Evolutionary conservation across 768 basidiomycete species (phyloP).

Genomic region (Sutorius australiensis): DNA sequence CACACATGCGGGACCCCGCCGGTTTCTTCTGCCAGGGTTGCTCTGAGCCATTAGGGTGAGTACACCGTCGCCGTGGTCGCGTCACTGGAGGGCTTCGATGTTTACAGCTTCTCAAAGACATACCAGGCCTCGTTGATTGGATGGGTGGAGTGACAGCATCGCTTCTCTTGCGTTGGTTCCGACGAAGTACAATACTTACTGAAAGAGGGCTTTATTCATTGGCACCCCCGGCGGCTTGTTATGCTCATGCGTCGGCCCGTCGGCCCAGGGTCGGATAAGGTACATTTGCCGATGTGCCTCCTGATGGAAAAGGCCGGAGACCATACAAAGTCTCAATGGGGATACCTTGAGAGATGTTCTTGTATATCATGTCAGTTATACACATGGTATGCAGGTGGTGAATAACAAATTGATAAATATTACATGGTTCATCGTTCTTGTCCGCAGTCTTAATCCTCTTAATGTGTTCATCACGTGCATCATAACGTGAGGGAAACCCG

Average conservation of each 20-base stretch:
- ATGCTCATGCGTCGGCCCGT: conserved; percentile 2
- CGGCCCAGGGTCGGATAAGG: conserved; percentile 13
- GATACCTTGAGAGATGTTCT: not conserved
- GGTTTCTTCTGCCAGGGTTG: not conserved
- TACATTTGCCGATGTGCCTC: not conserved
- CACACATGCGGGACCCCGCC: not conserved
- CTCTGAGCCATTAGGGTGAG: not conserved
- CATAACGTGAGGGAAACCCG: not conserved
- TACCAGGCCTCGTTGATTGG: not conserved
- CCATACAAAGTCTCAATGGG: not conserved
- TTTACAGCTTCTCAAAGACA: conserved; percentile 5
- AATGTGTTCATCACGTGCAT: not conserved
- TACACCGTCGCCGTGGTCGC: conserved; percentile 6
- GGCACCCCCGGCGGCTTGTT: not conserved
- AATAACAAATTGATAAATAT: conserved; percentile 18
- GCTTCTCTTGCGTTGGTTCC: conserved; percentile 9
- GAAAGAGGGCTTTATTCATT: not conserved
- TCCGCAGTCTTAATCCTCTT: not conserved
- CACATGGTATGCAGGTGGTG: conserved; percentile 4
- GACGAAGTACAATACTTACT: conserved; percentile 1
- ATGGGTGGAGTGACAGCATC: conserved; percentile 3
- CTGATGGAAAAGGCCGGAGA: not conserved
- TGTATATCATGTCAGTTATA: conserved; percentile 2
- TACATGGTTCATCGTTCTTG: not conserved
- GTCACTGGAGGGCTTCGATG: conserved; percentile 13